A percentile compares a stretch with the other conserved stretches of the same genome.
Evolutionary conservation across 768 basidiomycete genomes (phyloP).

Genomic region (Scleroderma citrinum): DNA sequence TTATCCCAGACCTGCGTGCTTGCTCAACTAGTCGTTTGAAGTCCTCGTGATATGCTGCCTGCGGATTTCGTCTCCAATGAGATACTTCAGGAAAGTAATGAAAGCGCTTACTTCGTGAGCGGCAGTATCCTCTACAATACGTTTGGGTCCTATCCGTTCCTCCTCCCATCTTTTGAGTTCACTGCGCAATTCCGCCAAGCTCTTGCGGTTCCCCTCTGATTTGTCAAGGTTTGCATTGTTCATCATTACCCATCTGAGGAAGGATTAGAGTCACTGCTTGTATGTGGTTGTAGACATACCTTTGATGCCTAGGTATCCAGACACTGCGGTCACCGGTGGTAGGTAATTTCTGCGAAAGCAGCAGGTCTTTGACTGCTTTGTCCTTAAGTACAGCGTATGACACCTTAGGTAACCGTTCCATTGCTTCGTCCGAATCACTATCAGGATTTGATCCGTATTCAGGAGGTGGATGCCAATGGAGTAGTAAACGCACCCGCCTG

Average conservation of each 20-base stretch:
- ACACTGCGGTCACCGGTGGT: slow-evolving; percentile 45
- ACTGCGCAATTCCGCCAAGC: slow-evolving; percentile 38
- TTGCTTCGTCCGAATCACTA: slow-evolving; percentile 28
- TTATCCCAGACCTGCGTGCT: slow-evolving; percentile 29
- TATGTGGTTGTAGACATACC: slow-evolving; percentile 30
- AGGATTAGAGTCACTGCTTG: neutral
- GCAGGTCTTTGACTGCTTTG: slow-evolving; percentile 49
- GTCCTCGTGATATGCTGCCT: slow-evolving; percentile 24
- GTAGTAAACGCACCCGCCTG: slow-evolving; percentile 15
- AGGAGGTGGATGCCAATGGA: slow-evolving; percentile 4
- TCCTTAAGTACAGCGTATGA: slow-evolving; percentile 63
- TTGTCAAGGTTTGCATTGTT: slow-evolving; percentile 71
- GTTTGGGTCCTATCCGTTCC: slow-evolving; percentile 32
- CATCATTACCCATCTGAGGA: slow-evolving; percentile 57
- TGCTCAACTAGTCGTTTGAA: slow-evolving; percentile 31
- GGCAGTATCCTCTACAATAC: slow-evolving; percentile 32
- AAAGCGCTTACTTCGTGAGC: slow-evolving; percentile 34
- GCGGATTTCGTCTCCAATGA: neutral
- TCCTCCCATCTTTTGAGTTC: slow-evolving; percentile 60
- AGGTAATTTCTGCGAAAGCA: slow-evolving; percentile 45
- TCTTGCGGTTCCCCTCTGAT: slow-evolving; percentile 38
- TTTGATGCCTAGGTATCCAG: slow-evolving; percentile 54
- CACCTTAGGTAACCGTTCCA: slow-evolving; percentile 52
- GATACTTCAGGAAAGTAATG: neutral
- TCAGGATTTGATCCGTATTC: slow-evolving; percentile 13